Conservation (phyloP, 129 eudicot species). For the Centrapalus pauciflorus region DNA sequence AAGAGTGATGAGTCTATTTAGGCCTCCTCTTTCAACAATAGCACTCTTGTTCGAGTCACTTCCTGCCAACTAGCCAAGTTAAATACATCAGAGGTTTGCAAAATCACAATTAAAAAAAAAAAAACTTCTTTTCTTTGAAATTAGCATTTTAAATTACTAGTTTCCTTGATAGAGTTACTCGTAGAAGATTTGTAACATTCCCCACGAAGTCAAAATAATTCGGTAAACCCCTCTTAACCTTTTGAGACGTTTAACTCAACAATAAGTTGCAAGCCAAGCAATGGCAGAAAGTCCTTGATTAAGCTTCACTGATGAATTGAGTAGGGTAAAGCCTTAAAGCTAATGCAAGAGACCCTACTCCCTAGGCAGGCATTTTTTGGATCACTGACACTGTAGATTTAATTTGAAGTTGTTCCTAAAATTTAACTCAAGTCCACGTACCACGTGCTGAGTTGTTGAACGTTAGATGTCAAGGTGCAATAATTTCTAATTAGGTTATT, state of each 20-base stretch:
- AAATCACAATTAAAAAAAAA: no score
- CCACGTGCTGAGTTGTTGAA: background rate
- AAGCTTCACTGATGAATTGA: background rate
- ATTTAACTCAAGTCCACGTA: background rate
- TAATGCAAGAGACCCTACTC: no score
- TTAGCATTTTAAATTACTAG: background rate
- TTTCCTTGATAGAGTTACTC: background rate
- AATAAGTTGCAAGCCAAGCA: background rate
- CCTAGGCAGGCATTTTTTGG: background rate
- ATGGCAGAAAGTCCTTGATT: background rate
- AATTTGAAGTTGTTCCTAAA: background rate
- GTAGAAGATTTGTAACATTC: background rate
- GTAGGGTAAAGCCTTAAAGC: background rate
- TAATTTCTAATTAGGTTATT: background rate
- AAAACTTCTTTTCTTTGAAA: background rate
- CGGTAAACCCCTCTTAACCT: background rate
- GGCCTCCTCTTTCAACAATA: conserved; percentile 76
- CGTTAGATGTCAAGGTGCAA: background rate
- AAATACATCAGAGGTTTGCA: background rate
- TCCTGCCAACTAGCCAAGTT: conserved; percentile 75
- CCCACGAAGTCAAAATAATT: background rate
- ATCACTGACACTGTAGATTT: background rate
- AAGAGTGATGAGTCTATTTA: conserved; percentile 71
- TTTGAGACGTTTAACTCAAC: background rate
- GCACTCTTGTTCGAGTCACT: conserved; percentile 78